Evolutionary conservation across 2,329 filamentous ascomycete genomes (phyloP).

Genomic region (Paraconiothyrium brasiliense): DNA sequence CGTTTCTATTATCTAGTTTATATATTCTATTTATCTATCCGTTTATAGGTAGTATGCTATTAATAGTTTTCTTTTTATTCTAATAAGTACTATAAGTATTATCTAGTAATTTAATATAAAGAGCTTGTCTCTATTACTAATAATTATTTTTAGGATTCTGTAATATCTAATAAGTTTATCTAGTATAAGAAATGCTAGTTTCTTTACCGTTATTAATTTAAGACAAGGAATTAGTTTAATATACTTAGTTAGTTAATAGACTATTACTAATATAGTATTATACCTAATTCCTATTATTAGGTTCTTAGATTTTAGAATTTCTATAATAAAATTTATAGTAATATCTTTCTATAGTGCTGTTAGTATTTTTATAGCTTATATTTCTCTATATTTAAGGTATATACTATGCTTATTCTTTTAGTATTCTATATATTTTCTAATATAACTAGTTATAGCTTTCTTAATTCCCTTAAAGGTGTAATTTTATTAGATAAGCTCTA

Average conservation of each 20-base stretch:
- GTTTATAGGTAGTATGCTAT: conserved; percentile 12
- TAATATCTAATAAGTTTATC: conserved; percentile 11
- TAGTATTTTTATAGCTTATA: conserved; percentile 17
- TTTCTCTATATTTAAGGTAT: conserved; percentile 17
- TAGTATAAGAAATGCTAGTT: conserved; percentile 5
- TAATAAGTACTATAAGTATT: conserved; percentile 10
- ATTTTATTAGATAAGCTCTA: conserved; percentile 1
- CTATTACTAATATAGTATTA: conserved; percentile 10
- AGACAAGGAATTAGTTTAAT: conserved; percentile 4
- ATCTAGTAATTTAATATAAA: conserved; percentile 14
- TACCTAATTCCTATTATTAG: conserved; percentile 7
- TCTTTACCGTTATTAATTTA: conserved; percentile 2
- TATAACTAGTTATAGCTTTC: neutral
- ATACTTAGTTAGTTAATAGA: conserved; percentile 5
- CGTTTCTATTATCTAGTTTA: conserved; percentile 10
- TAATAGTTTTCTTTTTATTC: conserved; percentile 16
- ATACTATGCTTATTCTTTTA: conserved; percentile 16
- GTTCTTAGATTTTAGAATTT: conserved; percentile 15
- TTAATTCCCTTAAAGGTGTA: conserved; percentile 5
- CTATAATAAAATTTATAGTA: conserved; percentile 19
- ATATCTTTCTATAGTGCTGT: conserved; percentile 9
- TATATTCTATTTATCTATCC: conserved; percentile 13
- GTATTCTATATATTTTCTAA: conserved; percentile 11
- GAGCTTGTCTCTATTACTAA: conserved; percentile 16
- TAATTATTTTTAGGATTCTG: conserved; percentile 14